Evolutionary conservation across 2,329 filamentous ascomycete genomes (phyloP), one percentile per base, ranked within the genome.

Genomic region (Neofusicoccum umdonicola): DNA sequence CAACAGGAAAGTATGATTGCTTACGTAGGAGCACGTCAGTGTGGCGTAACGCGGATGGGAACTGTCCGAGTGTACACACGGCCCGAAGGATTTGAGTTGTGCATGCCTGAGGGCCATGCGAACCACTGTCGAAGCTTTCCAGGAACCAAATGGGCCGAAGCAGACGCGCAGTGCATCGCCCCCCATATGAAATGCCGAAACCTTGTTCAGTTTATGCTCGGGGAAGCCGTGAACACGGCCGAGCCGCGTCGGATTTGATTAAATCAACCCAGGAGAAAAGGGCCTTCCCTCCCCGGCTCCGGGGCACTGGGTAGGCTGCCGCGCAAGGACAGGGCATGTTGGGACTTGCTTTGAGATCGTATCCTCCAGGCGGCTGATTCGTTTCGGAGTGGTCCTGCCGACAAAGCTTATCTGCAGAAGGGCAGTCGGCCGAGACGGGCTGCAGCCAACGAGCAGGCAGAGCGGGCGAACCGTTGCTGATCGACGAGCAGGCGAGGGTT

Each of bases 381-480:
- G 56, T 60, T 47, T 60, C 56, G 56, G 56, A 31, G 22, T 34
- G 42, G 11, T 37, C n/a, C 6, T 60, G 56, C 56, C 56, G 56
- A 27, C n/a, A 37, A 60, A 60, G 56, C 56, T 60, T 60, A 47
- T 60, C 41, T 60, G 41, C 12, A 11, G 17, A 47, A 31, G n/a
- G 31, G 22, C 42, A n/a, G 19, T 2, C n/a, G 11, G 56, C 7
- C 17, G 41, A 4, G 27, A n/a, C 31, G 27, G 27, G 27, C 27
- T 31, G 39, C 54, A 45, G 17, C 41, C 54, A 19, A 22, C 22
- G 22, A 22, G 22, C 22, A 22, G 22, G 22, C 22, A 3, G 22
- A 22, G 22, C 22, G 22, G 22, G 22, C 22, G 22, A 44, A 41
- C 37, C 7, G 39, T 44, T 44, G 39, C 8, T 17, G 54, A 44